phyloP scores from a whole-genome alignment of 2,329 filamentous ascomycete genomes.

The Nemania sp. region DNA sequence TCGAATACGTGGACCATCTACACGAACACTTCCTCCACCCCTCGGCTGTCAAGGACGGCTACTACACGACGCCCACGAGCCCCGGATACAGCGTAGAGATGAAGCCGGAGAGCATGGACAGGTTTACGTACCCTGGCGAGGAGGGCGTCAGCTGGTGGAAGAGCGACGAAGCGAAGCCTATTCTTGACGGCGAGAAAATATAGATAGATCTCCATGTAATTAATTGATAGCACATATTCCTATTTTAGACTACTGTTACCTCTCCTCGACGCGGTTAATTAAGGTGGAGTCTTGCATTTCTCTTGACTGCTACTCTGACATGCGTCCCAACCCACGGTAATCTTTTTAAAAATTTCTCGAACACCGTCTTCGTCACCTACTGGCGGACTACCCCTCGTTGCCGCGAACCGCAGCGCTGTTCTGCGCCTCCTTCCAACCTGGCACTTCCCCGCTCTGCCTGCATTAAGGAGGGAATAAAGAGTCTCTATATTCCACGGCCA shows the following conservation, averaged over 20 bases:
- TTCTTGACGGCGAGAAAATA: constrained; percentile 67
- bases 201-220: constrained; percentile 35
- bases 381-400: background rate
- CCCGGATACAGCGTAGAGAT: constrained; percentile 93
- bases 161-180: constrained; percentile 75
- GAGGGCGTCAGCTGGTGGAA: constrained; percentile 85
- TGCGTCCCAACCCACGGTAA: no score
- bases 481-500: no score
- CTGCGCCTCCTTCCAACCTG: background rate
- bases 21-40: constrained; percentile 93
- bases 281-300: no score
- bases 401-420: constrained; percentile 8
- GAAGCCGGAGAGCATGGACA: constrained; percentile 85
- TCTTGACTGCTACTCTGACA: no score
- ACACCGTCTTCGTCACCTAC: background rate
- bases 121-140: constrained; percentile 75
- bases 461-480: no score
- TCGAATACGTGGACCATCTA: constrained; percentile 92
- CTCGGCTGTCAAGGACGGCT: constrained; percentile 78
- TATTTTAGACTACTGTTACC: background rate
- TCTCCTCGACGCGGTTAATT: no score
- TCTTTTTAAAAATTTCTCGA: no score
- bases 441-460: no score
- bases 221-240: background rate
- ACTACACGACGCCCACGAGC: constrained; percentile 82